phyloP scores from a whole-genome alignment of 2,329 filamentous ascomycete genomes.

The Beauveria asiatica region DNA sequence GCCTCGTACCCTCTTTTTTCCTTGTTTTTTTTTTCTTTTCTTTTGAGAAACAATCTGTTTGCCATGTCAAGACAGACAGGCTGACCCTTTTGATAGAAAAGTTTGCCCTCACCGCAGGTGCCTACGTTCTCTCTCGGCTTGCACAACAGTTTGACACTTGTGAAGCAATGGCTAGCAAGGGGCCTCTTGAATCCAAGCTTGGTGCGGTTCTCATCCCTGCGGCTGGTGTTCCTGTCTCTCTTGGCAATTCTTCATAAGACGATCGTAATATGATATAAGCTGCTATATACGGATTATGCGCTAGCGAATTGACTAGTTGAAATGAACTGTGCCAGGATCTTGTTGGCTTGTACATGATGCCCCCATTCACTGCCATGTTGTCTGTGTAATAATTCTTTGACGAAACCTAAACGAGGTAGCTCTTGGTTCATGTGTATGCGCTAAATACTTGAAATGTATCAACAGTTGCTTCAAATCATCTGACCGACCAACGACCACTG shows the following conservation, averaged over 20 bases:
- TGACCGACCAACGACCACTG: no score
- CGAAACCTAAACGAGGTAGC: background rate
- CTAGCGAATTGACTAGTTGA: background rate
- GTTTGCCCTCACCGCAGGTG: background rate
- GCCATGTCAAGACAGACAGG: background rate
- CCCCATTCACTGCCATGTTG: background rate
- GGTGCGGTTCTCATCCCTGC: background rate
- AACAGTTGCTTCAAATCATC: no score
- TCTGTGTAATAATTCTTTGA: background rate
- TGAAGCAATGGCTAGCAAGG: background rate
- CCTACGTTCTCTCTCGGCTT: background rate
- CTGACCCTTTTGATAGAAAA: background rate
- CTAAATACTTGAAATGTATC: no score
- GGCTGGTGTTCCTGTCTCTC: background rate
- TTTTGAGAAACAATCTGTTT: no score
- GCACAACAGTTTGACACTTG: background rate
- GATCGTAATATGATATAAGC: no score
- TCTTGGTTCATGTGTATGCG: no score
- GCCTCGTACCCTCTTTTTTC: background rate
- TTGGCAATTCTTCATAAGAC: background rate
- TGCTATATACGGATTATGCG: no score
- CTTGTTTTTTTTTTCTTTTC: no score
- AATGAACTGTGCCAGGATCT: background rate
- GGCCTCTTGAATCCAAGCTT: background rate
- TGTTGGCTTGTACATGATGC: background rate